A percentile compares a stretch with the other conserved stretches of the same genome.
Conservation (phyloP, 2,329 filamentous ascomycete genomes). For the Scortechinia acanthostroma region DNA sequence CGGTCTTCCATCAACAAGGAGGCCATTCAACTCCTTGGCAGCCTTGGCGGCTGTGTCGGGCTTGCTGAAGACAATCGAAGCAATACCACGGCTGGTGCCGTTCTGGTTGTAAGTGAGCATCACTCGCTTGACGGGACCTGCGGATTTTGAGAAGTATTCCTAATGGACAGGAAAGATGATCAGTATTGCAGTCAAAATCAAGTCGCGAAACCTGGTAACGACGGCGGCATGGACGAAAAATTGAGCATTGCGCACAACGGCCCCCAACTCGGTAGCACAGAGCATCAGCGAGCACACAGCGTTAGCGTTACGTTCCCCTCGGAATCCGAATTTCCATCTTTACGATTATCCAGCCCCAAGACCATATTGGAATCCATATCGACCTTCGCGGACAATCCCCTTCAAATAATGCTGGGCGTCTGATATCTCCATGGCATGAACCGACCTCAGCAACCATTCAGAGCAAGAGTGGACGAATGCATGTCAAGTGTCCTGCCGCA, state of each 20-base stretch:
- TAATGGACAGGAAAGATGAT: constrained; percentile 31
- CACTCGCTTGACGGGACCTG: constrained; percentile 58
- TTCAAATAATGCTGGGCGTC: too few species aligned
- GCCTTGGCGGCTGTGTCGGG: constrained; percentile 52
- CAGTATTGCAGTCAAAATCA: constrained; percentile 9
- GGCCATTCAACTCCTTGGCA: constrained; percentile 50
- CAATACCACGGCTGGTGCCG: constrained; percentile 57
- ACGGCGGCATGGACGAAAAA: not conserved
- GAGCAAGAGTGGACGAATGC: too few species aligned
- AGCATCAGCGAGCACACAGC: constrained; percentile 3
- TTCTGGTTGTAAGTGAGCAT: constrained; percentile 61
- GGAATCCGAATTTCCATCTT: too few species aligned
- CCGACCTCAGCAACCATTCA: too few species aligned
- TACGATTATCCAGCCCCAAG: too few species aligned
- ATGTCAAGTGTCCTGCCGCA: too few species aligned
- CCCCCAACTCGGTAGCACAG: not conserved
- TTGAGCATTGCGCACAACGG: not conserved
- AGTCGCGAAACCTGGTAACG: not conserved
- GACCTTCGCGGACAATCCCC: too few species aligned
- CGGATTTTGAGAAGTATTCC: constrained; percentile 61
- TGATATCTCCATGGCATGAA: too few species aligned
- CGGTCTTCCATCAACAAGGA: constrained; percentile 56
- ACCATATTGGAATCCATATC: too few species aligned
- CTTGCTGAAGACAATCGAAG: constrained; percentile 55
- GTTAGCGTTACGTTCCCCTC: too few species aligned